These are phyloP conservation scores for Hymenotorrendiella dingleyae DNA, from an alignment of 2,329 filamentous ascomycete genomes.

Conservation along the genomic window DNA sequence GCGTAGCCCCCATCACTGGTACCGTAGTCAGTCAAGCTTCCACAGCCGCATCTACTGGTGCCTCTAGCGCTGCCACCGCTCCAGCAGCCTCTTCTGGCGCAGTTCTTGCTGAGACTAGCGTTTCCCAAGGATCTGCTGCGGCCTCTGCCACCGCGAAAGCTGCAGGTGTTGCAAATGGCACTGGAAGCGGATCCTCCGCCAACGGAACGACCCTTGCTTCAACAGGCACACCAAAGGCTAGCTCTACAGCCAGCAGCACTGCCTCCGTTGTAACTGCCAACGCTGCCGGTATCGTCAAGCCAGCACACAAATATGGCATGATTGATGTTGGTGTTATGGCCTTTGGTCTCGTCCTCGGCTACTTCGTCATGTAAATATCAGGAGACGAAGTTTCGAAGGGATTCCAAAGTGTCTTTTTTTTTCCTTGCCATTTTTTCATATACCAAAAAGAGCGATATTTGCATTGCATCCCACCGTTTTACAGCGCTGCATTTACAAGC, in stretches of 20 bases:
- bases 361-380: slow-evolving; percentile 31
- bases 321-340: slow-evolving; percentile 26
- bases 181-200: not conserved
- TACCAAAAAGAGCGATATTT: no score
- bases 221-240: not conserved
- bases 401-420: no score
- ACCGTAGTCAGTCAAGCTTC: slow-evolving; percentile 6
- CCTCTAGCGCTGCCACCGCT: slow-evolving; percentile 1
- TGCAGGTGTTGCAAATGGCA: not conserved
- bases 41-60: slow-evolving; percentile 2
- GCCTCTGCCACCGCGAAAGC: not conserved
- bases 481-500: no score
- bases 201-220: not conserved
- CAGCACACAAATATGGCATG: slow-evolving; percentile 23
- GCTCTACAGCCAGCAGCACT: not conserved
- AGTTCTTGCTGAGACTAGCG: not conserved
- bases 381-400: no score
- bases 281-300: slow-evolving; percentile 10
- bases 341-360: slow-evolving; percentile 28
- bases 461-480: no score
- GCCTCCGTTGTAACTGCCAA: slow-evolving; percentile 23
- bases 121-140: not conserved
- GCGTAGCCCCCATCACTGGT: slow-evolving; percentile 7
- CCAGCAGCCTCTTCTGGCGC: not conserved
- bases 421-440: no score